Percentiles rank a stretch among this genome's conserved stretches.
phyloP scores from a whole-genome alignment of 371 early-diverging fungal genomes.

The Thermomucor indicae-seudaticae region DNA sequence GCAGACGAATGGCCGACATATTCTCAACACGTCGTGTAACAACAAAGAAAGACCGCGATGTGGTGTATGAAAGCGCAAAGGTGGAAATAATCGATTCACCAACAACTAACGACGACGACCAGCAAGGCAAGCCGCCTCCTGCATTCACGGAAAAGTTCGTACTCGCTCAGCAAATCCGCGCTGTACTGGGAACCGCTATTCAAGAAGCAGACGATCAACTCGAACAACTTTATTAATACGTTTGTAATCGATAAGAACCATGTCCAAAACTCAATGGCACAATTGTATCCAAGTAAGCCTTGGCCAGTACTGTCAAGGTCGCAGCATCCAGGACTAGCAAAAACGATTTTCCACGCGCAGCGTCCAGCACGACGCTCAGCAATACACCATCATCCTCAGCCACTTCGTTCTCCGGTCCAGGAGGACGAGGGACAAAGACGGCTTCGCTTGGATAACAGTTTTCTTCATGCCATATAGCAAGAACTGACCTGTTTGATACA shows the following conservation, averaged over 20 bases:
- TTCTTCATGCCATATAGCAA: conserved; percentile 47
- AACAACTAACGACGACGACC: no score
- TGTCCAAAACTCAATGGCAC: conserved; percentile 66
- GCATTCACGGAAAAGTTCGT: no score
- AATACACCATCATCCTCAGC: conserved; percentile 70
- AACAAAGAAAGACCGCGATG: no score
- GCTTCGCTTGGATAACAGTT: conserved; percentile 77
- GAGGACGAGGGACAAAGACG: conserved; percentile 58
- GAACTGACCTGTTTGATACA: conserved; percentile 21
- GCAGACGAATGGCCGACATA: no score
- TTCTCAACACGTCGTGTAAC: no score
- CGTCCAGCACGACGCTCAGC: conserved; percentile 69
- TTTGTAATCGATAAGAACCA: conserved; percentile 28
- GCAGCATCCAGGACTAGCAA: conserved; percentile 69
- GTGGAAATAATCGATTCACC: no score
- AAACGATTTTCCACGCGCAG: conserved; percentile 60
- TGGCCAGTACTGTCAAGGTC: conserved; percentile 57
- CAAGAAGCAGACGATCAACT: no score
- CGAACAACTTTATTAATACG: no score
- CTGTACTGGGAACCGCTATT: no score
- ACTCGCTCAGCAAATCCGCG: no score
- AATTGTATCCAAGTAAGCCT: conserved; percentile 56
- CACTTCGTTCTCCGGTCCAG: conserved; percentile 33
- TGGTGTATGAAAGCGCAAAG: no score
- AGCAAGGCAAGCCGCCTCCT: no score